phyloP scores from a whole-genome alignment of 164 flowering plant genomes.

The Liriodendron chinense region DNA sequence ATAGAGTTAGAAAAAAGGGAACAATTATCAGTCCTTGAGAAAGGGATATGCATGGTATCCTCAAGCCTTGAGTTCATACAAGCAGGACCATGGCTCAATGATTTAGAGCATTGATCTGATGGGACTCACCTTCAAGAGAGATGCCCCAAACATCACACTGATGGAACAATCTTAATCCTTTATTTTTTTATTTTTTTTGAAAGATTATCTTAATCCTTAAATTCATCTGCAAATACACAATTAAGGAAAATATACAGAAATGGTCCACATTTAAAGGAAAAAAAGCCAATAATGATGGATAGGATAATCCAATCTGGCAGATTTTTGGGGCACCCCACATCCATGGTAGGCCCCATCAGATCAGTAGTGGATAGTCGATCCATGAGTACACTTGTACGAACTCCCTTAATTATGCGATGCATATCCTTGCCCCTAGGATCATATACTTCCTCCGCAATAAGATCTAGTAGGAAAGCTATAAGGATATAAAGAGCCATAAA shows the following conservation, averaged over 20 bases:
- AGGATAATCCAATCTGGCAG: not conserved
- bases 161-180: not conserved
- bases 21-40: not conserved
- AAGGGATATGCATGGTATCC: not conserved
- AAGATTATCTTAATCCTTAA: not conserved
- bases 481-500: conserved; percentile 17
- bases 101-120: not conserved
- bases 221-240: not conserved
- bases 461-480: not conserved
- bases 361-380: not conserved
- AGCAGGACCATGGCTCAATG: not conserved
- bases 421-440: too few species aligned
- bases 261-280: not conserved
- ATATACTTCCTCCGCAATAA: too few species aligned
- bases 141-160: not conserved
- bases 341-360: not conserved
- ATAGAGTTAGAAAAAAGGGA: not conserved
- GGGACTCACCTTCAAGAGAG: not conserved
- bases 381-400: too few species aligned
- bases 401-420: too few species aligned
- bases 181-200: too few species aligned
- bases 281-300: not conserved
- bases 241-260: not conserved
- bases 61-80: not conserved
- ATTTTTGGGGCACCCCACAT: not conserved